phyloP scores from a whole-genome alignment of 139 green algal genomes.

The Asterochloris sp. region DNA sequence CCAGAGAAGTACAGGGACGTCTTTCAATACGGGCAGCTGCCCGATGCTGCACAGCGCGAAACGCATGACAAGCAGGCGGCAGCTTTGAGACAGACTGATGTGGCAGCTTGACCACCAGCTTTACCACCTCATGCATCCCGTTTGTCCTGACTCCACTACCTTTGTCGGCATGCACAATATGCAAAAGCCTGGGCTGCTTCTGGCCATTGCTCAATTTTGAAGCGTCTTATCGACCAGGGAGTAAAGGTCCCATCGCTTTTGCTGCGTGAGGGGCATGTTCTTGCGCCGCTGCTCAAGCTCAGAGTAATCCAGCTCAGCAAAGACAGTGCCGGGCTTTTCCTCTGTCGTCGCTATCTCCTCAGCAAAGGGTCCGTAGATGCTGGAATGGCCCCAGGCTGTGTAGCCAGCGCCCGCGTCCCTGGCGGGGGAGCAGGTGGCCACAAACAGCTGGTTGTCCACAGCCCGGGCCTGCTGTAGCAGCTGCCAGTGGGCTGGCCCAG shows the following conservation, averaged over 20 bases:
- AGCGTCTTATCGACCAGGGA: conserved; percentile 62
- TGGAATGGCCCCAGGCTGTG: conserved; percentile 80
- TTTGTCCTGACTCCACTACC: no score
- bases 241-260: conserved; percentile 85
- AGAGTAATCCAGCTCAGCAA: conserved; percentile 66
- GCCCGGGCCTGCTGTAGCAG: conserved; percentile 84
- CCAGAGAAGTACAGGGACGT: conserved; percentile 8
- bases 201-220: background rate
- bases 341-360: conserved; percentile 72
- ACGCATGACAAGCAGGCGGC: no score
- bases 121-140: no score
- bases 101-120: no score
- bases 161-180: no score
- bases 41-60: background rate
- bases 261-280: conserved; percentile 76
- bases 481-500: conserved; percentile 94
- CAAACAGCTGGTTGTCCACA: conserved; percentile 94
- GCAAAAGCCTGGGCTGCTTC: no score
- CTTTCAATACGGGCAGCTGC: background rate
- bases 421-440: conserved; percentile 87
- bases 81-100: no score
- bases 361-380: conserved; percentile 74
- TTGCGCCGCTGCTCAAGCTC: conserved; percentile 45
- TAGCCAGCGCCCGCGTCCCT: conserved; percentile 59
- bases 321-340: conserved; percentile 50